Evolutionary conservation across 2,329 filamentous ascomycete genomes (phyloP), one percentile per base, ranked within the genome.

Genomic region (Pseudonectria buxi): DNA sequence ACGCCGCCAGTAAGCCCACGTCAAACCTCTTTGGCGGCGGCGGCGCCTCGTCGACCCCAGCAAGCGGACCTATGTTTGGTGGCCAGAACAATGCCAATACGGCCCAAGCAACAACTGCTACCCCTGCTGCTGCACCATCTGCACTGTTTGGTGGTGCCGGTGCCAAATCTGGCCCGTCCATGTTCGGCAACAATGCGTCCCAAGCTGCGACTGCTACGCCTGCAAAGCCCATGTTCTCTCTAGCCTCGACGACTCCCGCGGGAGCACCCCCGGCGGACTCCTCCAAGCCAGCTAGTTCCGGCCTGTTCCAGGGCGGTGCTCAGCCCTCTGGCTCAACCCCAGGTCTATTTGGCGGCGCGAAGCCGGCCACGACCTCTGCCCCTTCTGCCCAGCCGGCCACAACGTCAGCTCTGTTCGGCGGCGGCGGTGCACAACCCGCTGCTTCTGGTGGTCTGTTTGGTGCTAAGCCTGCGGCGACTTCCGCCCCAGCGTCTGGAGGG

Each of bases 211-310:
- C 64, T 14, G 53, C 60, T 14, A 62, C 64, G 32, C 56, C 61
- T 15, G 58, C 60, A n/a, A 75, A 74, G 53, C 65, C 70, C 12
- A 40, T 62, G 35, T 67, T 74, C 36, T 46, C 56, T n/a, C 48
- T 73, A 24, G 59, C 63, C 35, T 76, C 72, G 13, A 76, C 72
- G 3, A 76, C 73, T 25, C 72, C 73, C 12, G 72, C 72, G 14
- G 73, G 73, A 25, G 65, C 68, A n/a, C 73, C 73, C 36, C 71
- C 72, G 1, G 50, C 61, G 5, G 63, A 59, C 35, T 43, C 52
- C 14, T 46, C 55, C n/a, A 57, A 58, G 38, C 44, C 57, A 35
- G 42, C 46, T 5, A 33, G 43, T 3, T 29, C 44, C n/a, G 35
- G 30, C 30, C 34, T 57, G 7, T 56, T 56, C 30, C 53, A 50